A percentile compares a stretch with the other conserved stretches of the same genome.
Evolutionary conservation across 2,329 filamentous ascomycete genomes (phyloP).

Genomic region (Beauveria sp.): DNA sequence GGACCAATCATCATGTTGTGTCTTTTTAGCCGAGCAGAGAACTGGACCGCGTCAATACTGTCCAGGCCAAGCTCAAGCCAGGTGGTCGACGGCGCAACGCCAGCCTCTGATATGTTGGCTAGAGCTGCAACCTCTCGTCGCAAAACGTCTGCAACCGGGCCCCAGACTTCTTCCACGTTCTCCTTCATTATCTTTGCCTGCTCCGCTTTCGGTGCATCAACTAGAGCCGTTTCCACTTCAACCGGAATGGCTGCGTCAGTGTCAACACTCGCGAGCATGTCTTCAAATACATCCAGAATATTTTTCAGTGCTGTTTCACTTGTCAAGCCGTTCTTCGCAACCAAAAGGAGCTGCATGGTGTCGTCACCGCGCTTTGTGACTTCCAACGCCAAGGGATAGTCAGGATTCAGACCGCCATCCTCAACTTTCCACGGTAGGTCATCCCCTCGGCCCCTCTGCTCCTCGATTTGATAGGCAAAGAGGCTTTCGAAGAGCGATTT

Average conservation of each 20-base stretch:
- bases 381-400: slow-evolving; percentile 76
- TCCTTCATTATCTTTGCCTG: neutral
- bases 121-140: slow-evolving; percentile 57
- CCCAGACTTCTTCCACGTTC: slow-evolving; percentile 49
- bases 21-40: slow-evolving; percentile 64
- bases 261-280: slow-evolving; percentile 6
- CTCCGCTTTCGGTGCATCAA: slow-evolving; percentile 3
- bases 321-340: slow-evolving; percentile 41
- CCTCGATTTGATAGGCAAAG: slow-evolving; percentile 68
- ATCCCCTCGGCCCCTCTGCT: slow-evolving; percentile 18
- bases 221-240: slow-evolving; percentile 5
- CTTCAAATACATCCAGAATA: slow-evolving; percentile 35
- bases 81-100: slow-evolving; percentile 51
- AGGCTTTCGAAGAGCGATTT: slow-evolving; percentile 67
- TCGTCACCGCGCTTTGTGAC: slow-evolving; percentile 45
- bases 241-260: neutral
- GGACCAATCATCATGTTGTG: slow-evolving; percentile 54
- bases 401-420: slow-evolving; percentile 42
- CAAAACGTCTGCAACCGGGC: slow-evolving; percentile 41
- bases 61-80: slow-evolving; percentile 81
- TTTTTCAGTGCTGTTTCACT: slow-evolving; percentile 22
- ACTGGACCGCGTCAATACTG: slow-evolving; percentile 84
- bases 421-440: slow-evolving; percentile 46
- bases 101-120: slow-evolving; percentile 41
- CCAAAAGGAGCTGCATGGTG: slow-evolving; percentile 49